Conservation (phyloP, 768 basidiomycete species). For the Macrolepiota fuliginosa region DNA sequence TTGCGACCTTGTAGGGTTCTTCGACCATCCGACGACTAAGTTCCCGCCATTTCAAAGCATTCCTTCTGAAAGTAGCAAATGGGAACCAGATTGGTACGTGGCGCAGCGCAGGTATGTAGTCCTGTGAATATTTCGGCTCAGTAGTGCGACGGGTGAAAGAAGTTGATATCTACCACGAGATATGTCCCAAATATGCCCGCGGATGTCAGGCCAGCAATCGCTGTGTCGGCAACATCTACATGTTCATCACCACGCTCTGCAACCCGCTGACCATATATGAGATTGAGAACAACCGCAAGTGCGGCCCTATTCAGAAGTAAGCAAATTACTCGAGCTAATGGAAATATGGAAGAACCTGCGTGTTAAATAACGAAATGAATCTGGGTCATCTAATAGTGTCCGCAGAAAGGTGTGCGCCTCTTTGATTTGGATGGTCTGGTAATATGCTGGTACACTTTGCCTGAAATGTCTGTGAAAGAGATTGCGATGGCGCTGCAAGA, state of each 20-base stretch:
- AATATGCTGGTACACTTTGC: slow-evolving; percentile 20
- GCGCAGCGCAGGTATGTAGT: slow-evolving; percentile 34
- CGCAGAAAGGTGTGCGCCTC: slow-evolving; percentile 37
- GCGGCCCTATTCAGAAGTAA: slow-evolving; percentile 24
- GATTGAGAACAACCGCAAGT: slow-evolving; percentile 36
- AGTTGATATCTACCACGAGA: slow-evolving; percentile 32
- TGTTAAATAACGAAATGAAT: slow-evolving; percentile 33
- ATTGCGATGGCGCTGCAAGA: slow-evolving; percentile 37
- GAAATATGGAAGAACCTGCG: slow-evolving; percentile 25
- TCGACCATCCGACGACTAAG: slow-evolving; percentile 34
- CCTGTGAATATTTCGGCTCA: slow-evolving; percentile 17
- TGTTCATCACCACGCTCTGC: slow-evolving; percentile 36
- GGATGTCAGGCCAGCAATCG: slow-evolving; percentile 29
- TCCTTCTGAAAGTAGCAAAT: slow-evolving; percentile 36
- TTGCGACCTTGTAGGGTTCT: slow-evolving; percentile 36
- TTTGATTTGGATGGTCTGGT: slow-evolving; percentile 28
- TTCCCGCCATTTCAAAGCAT: slow-evolving; percentile 34
- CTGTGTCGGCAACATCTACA: slow-evolving; percentile 37
- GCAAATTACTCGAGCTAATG: neutral
- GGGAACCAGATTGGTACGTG: slow-evolving; percentile 42
- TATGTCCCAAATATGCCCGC: slow-evolving; percentile 43
- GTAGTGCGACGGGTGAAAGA: neutral
- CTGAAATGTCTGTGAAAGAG: slow-evolving; percentile 38
- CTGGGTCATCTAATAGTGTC: slow-evolving; percentile 33
- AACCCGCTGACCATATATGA: slow-evolving; percentile 38